These are phyloP conservation scores for Lolium multiflorum DNA, from an alignment of 176 grass and related monocot species.

Conservation along the genomic window DNA sequence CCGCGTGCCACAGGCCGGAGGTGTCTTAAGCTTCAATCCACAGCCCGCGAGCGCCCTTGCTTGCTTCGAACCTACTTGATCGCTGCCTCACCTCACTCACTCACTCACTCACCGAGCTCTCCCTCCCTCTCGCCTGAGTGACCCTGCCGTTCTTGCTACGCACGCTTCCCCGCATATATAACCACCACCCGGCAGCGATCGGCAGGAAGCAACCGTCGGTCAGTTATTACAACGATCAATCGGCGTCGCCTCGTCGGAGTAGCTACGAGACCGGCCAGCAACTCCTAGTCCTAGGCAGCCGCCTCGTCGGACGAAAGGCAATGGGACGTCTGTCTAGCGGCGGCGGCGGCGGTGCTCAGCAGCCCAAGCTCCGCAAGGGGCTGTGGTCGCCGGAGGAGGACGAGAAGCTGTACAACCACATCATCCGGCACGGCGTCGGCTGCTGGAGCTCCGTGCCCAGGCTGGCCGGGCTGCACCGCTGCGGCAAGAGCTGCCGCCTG, in stretches of 20 bases:
- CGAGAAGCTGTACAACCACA: conserved; percentile 92
- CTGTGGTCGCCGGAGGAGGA: conserved; percentile 91
- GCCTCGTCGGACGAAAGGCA: not conserved
- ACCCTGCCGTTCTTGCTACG: conserved; percentile 54
- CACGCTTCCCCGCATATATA: conserved; percentile 51
- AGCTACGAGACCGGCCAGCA: not conserved
- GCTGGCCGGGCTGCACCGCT: conserved; percentile 47
- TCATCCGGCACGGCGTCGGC: conserved; percentile 81
- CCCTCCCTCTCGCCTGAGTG: not conserved
- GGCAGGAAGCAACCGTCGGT: not conserved
- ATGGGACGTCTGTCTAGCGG: conserved; percentile 68
- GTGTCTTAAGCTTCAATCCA: conserved; percentile 88
- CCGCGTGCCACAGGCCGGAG: conserved; percentile 33
- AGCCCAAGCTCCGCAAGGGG: conserved; percentile 85
- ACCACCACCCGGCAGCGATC: conserved; percentile 1
- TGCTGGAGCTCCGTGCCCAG: conserved; percentile 93
- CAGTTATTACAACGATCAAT: not conserved
- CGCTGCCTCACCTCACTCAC: conserved; percentile 56
- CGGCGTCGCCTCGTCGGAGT: not conserved
- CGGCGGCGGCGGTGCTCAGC: conserved; percentile 48
- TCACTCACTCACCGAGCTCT: not conserved
- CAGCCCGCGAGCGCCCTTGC: conserved; percentile 25
- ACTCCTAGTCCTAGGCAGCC: too few species aligned
- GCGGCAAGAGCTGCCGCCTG: conserved; percentile 34
- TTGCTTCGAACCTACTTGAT: conserved; percentile 93